Conservation (phyloP, 2,329 filamentous ascomycete genomes). For the Diaporthe aspalathi region DNA sequence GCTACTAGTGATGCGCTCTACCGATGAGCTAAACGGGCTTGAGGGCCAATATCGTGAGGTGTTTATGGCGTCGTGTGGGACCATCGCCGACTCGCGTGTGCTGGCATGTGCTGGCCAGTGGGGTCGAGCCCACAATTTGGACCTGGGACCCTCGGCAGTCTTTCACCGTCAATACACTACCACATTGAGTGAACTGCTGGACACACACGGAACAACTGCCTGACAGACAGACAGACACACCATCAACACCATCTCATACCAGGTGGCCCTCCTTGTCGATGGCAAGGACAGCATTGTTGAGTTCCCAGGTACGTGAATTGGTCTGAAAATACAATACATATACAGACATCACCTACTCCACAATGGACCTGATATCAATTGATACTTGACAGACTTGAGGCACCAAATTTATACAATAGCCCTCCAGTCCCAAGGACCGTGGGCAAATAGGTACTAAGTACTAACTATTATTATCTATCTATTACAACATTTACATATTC, state of each 20-base stretch:
- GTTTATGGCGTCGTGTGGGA: conserved; percentile 3
- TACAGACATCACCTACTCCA: neutral
- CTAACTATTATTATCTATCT: conserved; percentile 30
- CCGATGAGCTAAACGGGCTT: conserved; percentile 30
- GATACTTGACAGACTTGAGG: too few relatives aligned
- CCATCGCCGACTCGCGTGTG: conserved; percentile 8
- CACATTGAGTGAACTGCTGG: neutral
- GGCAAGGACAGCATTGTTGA: neutral
- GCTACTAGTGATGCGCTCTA: too few relatives aligned
- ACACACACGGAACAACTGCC: too few relatives aligned
- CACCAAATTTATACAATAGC: neutral
- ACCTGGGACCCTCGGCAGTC: neutral
- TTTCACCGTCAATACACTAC: neutral
- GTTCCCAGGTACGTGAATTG: neutral
- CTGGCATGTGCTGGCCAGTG: conserved; percentile 2
- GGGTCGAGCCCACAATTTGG: conserved; percentile 3
- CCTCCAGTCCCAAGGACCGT: neutral
- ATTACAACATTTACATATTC: neutral
- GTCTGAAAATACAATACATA: too few relatives aligned
- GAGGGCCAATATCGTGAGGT: neutral
- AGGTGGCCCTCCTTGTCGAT: neutral
- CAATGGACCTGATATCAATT: neutral
- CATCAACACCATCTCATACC: neutral
- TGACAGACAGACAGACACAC: too few relatives aligned
- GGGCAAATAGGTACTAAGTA: conserved; percentile 1